phyloP scores from a whole-genome alignment of 1,139 yeast species.

The Debaryomycetaceae sp. region DNA sequence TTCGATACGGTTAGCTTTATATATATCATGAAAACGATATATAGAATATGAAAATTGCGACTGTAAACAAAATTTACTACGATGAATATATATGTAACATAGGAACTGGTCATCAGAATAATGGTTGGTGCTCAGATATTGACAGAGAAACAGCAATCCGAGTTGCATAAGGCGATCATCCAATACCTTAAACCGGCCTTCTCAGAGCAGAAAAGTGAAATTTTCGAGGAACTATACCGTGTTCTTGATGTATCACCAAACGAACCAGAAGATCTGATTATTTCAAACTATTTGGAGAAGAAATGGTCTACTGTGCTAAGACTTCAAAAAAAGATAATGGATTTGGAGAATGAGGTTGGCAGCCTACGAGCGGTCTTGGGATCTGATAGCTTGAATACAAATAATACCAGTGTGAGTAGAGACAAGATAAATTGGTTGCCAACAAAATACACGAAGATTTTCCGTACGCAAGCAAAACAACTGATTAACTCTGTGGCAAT shows the following conservation, averaged over 20 bases:
- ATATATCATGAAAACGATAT: not conserved
- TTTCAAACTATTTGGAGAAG: slow-evolving; percentile 62
- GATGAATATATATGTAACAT: not conserved
- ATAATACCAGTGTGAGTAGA: slow-evolving; percentile 9
- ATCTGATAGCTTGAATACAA: slow-evolving; percentile 15
- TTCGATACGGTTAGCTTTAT: not conserved
- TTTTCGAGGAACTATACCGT: slow-evolving; percentile 10
- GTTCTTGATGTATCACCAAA: slow-evolving; percentile 12
- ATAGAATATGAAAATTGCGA: not conserved
- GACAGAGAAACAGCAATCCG: slow-evolving; percentile 49
- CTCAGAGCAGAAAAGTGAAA: slow-evolving; percentile 12
- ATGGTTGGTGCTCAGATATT: slow-evolving; percentile 27
- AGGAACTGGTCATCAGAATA: not conserved
- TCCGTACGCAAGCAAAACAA: slow-evolving; percentile 53
- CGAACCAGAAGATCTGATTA: slow-evolving; percentile 17
- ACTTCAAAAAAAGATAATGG: slow-evolving; percentile 71
- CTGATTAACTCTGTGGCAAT: slow-evolving; percentile 63
- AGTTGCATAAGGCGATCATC: slow-evolving; percentile 53
- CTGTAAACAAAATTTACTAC: not conserved
- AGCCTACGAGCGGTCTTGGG: slow-evolving; percentile 44
- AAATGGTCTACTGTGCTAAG: slow-evolving; percentile 89
- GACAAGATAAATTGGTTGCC: slow-evolving; percentile 72
- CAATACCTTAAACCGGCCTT: slow-evolving; percentile 47
- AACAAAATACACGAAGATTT: slow-evolving; percentile 41
- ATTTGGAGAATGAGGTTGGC: slow-evolving; percentile 44